These are phyloP conservation scores for Colletotrichum limetticola DNA, from an alignment of 2,329 filamentous ascomycete genomes.

Conservation along the genomic window DNA sequence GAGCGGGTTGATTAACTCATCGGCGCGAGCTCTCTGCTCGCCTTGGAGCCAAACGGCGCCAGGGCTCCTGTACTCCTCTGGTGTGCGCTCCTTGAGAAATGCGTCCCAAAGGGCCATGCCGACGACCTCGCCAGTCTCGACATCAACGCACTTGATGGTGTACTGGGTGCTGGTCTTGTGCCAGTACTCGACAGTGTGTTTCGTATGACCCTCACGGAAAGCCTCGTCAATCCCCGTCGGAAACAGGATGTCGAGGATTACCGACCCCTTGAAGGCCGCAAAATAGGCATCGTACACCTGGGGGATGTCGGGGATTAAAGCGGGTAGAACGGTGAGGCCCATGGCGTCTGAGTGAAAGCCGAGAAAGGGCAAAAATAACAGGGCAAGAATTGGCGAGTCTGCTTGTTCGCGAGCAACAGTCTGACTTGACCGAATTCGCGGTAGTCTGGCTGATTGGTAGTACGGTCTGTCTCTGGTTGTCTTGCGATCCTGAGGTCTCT, in stretches of 20 bases:
- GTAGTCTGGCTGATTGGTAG: not conserved
- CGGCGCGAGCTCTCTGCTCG: constrained; percentile 53
- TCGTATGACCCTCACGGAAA: constrained; percentile 55
- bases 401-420: not conserved
- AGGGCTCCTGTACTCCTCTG: constrained; percentile 54
- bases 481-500: not conserved
- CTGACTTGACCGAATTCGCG: not conserved
- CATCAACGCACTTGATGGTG: constrained; percentile 59
- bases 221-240: constrained; percentile 47
- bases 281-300: constrained; percentile 60
- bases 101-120: constrained; percentile 60
- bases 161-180: constrained; percentile 52
- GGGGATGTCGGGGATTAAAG: constrained; percentile 57
- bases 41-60: constrained; percentile 59
- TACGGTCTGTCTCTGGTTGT: too few relatives aligned
- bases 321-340: constrained; percentile 54
- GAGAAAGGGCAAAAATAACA: not conserved
- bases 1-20: constrained; percentile 53
- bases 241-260: constrained; percentile 57
- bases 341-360: constrained; percentile 38
- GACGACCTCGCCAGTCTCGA: constrained; percentile 52
- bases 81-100: constrained; percentile 48
- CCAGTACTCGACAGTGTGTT: constrained; percentile 52
- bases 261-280: constrained; percentile 51
- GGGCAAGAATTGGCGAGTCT: not conserved